phyloP scores from a whole-genome alignment of 306 rosid genomes.

The Cucurbita argyrosperma region DNA sequence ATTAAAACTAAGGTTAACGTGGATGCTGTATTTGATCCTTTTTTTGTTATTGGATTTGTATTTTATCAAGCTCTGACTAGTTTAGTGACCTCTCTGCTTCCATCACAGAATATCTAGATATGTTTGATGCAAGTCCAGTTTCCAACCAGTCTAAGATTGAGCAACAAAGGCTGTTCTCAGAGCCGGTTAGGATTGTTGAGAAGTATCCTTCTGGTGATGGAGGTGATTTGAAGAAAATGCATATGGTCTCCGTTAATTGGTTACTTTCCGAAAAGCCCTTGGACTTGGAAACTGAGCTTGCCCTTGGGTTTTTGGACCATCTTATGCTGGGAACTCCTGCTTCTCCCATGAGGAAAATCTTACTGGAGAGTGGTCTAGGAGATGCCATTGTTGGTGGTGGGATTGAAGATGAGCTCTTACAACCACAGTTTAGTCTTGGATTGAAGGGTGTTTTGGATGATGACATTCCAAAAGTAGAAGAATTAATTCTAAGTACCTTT shows the following conservation, averaged over 20 bases:
- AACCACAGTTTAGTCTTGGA: slow-evolving; percentile 92
- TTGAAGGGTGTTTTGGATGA: slow-evolving; percentile 73
- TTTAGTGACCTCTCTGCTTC: slow-evolving; percentile 8
- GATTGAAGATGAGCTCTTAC: slow-evolving; percentile 91
- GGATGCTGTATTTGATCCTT: not conserved
- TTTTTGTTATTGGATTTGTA: not conserved
- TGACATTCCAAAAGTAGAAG: slow-evolving; percentile 78
- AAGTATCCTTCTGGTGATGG: slow-evolving; percentile 84
- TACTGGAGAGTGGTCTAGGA: slow-evolving; percentile 91
- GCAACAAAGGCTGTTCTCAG: slow-evolving; percentile 61
- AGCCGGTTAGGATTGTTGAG: slow-evolving; percentile 68
- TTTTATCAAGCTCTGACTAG: slow-evolving; percentile 1
- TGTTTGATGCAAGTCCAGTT: slow-evolving; percentile 65
- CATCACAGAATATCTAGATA: slow-evolving; percentile 63
- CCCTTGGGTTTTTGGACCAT: slow-evolving; percentile 87
- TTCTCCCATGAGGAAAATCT: slow-evolving; percentile 80
- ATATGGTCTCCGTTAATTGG: slow-evolving; percentile 90
- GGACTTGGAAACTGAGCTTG: slow-evolving; percentile 62
- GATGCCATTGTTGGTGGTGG: slow-evolving; percentile 98
- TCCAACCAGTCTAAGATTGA: slow-evolving; percentile 62
- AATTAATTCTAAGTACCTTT: slow-evolving; percentile 46
- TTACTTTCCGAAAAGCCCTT: slow-evolving; percentile 85
- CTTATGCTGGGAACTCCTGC: slow-evolving; percentile 99
- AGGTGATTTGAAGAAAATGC: slow-evolving; percentile 73
- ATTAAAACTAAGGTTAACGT: not conserved